Percentiles rank a stretch among this genome's conserved stretches.
Evolutionary conservation across 495 filamentous ascomycete genomes (phyloP).

Genomic region (Parachaetomium inaequale): DNA sequence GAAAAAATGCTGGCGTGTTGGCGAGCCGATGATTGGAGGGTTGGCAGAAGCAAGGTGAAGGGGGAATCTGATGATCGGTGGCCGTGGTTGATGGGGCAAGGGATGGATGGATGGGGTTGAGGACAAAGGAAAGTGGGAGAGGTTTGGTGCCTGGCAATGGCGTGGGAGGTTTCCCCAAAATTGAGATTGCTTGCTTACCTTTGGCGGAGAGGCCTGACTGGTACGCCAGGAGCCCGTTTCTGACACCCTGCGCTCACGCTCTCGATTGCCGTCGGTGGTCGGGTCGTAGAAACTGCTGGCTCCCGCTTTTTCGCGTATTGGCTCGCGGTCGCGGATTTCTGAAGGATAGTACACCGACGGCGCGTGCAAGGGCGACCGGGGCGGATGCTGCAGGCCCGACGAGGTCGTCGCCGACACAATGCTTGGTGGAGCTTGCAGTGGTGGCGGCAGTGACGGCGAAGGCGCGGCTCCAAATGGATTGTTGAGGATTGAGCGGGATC

Average conservation of each 20-base stretch:
- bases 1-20: conserved; percentile 6
- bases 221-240: conserved; percentile 41
- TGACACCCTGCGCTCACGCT: conserved; percentile 41
- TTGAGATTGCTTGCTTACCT: conserved; percentile 33
- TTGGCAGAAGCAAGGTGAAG: neutral
- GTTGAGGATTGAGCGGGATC: conserved; percentile 34
- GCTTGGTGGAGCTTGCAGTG: conserved; percentile 30
- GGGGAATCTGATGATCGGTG: neutral
- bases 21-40: neutral
- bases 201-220: conserved; percentile 38
- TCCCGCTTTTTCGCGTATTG: conserved; percentile 42
- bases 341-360: conserved; percentile 32
- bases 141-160: conserved; percentile 9
- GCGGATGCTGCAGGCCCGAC: conserved; percentile 22
- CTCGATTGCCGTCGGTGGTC: conserved; percentile 44
- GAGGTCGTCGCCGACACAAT: conserved; percentile 19
- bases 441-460: conserved; percentile 24
- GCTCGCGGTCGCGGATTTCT: conserved; percentile 33
- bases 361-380: conserved; percentile 35
- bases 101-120: neutral
- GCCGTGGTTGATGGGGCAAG: neutral
- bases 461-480: conserved; percentile 32
- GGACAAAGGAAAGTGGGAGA: conserved; percentile 7
- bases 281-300: conserved; percentile 55
- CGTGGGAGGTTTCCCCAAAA: conserved; percentile 19